Evolutionary conservation across 78 protist species (phyloP).

Genomic region (Protostelium mycophagum): DNA sequence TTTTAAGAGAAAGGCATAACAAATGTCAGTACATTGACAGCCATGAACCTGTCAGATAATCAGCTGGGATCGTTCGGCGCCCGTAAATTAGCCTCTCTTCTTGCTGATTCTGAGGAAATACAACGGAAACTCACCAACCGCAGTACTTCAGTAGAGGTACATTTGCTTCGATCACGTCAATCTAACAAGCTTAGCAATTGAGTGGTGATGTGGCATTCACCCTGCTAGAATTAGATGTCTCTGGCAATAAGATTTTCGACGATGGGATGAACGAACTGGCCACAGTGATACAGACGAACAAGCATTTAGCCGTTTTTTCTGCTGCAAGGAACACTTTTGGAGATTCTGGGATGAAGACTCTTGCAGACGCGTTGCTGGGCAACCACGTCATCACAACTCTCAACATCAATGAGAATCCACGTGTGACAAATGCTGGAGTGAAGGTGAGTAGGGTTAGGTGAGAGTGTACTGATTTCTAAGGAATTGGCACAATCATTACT

Average conservation of each 20-base stretch:
- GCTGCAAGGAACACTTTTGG: not conserved
- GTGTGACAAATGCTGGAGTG: not conserved
- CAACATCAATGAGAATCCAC: not conserved
- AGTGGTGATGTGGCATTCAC: not conserved
- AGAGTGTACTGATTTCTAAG: not conserved
- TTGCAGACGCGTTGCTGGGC: not conserved
- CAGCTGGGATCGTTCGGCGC: not conserved
- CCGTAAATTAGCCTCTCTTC: not conserved
- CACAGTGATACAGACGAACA: not conserved
- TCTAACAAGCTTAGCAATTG: not conserved
- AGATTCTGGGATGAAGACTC: not conserved
- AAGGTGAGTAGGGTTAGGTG: not conserved
- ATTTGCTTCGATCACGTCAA: too few species aligned
- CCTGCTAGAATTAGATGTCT: not conserved
- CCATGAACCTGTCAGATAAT: not conserved
- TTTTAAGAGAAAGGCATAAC: too few species aligned
- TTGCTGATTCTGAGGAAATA: not conserved
- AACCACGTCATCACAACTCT: not conserved
- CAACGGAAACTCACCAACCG: not conserved
- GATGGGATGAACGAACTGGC: not conserved
- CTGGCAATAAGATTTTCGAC: not conserved
- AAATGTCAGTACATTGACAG: not conserved
- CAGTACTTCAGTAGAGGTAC: not conserved
- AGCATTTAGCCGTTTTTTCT: not conserved
- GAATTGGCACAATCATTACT: not conserved